Percentiles rank a stretch among this genome's conserved stretches.
Conservation (phyloP, 176 grass and related monocot species). For the Sorghum bicolor region DNA sequence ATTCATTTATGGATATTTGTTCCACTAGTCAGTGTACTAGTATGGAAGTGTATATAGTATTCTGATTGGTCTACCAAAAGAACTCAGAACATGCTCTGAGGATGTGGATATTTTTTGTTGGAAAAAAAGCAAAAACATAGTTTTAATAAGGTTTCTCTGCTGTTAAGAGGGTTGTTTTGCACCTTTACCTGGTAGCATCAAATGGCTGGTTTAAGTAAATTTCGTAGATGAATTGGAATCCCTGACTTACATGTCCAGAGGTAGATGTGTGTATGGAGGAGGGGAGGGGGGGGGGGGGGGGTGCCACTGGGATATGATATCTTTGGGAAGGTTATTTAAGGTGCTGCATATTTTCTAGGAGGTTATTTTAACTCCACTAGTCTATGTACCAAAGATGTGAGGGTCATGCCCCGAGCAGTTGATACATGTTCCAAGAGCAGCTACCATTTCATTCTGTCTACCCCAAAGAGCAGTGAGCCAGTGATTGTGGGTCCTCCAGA, state of each 20-base stretch:
- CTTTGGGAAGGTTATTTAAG: slow-evolving; percentile 1
- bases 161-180: not conserved
- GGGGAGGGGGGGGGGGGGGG: too few species aligned
- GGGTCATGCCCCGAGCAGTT: not conserved
- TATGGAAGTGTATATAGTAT: slow-evolving; percentile 6
- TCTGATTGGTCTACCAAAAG: not conserved
- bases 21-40: slow-evolving; percentile 2
- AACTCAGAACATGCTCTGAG: slow-evolving; percentile 22
- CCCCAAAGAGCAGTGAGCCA: not conserved
- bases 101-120: not conserved
- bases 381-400: not conserved
- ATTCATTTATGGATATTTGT: not conserved
- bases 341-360: slow-evolving; percentile 8
- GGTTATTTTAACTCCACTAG: not conserved
- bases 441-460: not conserved
- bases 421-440: not conserved
- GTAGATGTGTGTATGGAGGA: not conserved
- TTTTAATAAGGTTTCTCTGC: not conserved
- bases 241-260: not conserved
- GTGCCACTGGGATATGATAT: not conserved
- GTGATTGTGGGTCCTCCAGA: not conserved
- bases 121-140: not conserved
- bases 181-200: not conserved
- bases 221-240: not conserved
- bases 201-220: not conserved